Conservation (phyloP, 768 basidiomycete genomes). For the Podaxis carcinomalis region DNA sequence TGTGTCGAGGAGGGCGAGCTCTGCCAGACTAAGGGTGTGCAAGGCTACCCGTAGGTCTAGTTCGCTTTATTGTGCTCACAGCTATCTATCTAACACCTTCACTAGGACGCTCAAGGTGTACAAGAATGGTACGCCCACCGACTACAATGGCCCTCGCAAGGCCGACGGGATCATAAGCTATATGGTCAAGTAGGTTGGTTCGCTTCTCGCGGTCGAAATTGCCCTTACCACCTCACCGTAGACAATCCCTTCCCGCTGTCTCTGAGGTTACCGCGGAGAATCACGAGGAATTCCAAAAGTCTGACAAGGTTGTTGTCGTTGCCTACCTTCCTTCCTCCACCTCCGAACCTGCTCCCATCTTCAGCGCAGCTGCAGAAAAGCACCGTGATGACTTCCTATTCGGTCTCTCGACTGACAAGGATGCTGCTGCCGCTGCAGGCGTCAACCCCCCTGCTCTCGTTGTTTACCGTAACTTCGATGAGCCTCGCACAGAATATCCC, state of each 20-base stretch:
- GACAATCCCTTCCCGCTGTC: slow-evolving; percentile 93
- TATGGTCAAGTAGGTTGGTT: slow-evolving; percentile 80
- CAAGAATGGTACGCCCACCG: slow-evolving; percentile 72
- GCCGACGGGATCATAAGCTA: slow-evolving; percentile 95
- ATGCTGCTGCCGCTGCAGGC: slow-evolving; percentile 62
- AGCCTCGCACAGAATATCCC: slow-evolving; percentile 67
- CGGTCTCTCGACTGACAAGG: slow-evolving; percentile 74
- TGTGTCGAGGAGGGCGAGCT: slow-evolving; percentile 93
- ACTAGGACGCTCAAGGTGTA: slow-evolving; percentile 86
- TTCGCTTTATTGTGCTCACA: neutral
- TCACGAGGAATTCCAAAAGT: slow-evolving; percentile 78
- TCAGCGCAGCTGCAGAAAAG: slow-evolving; percentile 75
- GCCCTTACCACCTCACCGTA: slow-evolving; percentile 15
- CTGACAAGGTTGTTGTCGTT: slow-evolving; percentile 88
- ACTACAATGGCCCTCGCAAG: slow-evolving; percentile 88
- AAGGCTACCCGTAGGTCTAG: slow-evolving; percentile 85
- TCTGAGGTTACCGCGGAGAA: slow-evolving; percentile 73
- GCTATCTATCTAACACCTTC: neutral
- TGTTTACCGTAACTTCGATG: slow-evolving; percentile 91
- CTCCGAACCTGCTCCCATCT: slow-evolving; percentile 67
- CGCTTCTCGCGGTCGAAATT: neutral
- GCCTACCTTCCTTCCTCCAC: slow-evolving; percentile 77
- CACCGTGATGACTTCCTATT: slow-evolving; percentile 95
- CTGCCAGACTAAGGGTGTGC: slow-evolving; percentile 82
- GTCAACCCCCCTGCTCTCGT: slow-evolving; percentile 82